phyloP scores from a whole-genome alignment of 2,329 filamentous ascomycete genomes.

The Claviceps sp. region DNA sequence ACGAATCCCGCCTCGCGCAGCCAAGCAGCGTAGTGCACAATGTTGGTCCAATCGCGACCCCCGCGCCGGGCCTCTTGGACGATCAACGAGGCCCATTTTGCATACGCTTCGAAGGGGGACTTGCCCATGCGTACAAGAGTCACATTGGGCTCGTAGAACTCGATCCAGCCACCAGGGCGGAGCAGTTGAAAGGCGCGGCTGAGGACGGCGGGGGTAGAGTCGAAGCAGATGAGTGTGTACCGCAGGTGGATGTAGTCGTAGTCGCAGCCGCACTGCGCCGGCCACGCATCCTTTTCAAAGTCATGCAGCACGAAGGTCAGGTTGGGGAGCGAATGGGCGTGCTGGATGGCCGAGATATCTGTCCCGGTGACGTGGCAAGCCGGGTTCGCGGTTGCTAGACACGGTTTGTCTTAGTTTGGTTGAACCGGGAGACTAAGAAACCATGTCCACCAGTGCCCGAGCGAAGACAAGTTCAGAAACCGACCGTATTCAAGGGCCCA shows the following conservation, averaged over 20 bases:
- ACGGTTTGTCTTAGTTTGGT: no score
- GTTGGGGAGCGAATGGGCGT: constrained; percentile 23
- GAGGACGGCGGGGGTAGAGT: constrained; percentile 35
- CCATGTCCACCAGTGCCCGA: no score
- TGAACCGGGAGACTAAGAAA: no score
- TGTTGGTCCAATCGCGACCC: constrained; percentile 14
- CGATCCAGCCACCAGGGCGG: constrained; percentile 28
- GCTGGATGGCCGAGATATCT: constrained; percentile 36
- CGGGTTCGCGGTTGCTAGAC: constrained; percentile 19
- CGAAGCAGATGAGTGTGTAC: constrained; percentile 36
- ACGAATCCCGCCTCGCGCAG: constrained; percentile 21
- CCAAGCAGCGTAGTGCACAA: constrained; percentile 13
- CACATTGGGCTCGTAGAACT: constrained; percentile 21
- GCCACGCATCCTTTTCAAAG: constrained; percentile 36
- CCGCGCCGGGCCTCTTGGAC: neutral
- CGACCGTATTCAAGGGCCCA: constrained; percentile 38
- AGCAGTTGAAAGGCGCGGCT: constrained; percentile 28
- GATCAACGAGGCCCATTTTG: constrained; percentile 8
- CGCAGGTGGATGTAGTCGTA: constrained; percentile 44
- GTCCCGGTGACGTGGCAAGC: constrained; percentile 27
- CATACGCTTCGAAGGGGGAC: constrained; percentile 1
- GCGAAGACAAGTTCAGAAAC: neutral
- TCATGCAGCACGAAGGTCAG: constrained; percentile 43
- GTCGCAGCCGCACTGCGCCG: constrained; percentile 20
- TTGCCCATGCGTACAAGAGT: constrained; percentile 9